Conservation (phyloP, 2,329 filamentous ascomycete genomes). For the Hymenotorrendiella dingleyae region DNA sequence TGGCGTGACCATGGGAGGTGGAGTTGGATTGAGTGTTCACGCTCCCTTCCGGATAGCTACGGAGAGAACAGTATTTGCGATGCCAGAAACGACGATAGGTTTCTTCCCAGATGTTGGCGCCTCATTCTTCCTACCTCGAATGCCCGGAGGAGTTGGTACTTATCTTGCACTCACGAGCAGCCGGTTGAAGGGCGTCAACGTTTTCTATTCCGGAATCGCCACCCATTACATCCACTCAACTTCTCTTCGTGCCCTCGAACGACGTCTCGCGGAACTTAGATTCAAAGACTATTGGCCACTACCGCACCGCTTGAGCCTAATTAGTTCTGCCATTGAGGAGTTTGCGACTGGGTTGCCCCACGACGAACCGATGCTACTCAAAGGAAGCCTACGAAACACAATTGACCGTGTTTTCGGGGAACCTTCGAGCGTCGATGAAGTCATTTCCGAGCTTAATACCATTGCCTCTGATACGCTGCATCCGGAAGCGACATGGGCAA, state of each 20-base stretch:
- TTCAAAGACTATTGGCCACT: conserved; percentile 73
- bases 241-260: conserved; percentile 72
- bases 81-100: conserved; percentile 97
- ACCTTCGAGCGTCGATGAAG: conserved; percentile 55
- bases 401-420: conserved; percentile 80
- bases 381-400: conserved; percentile 65
- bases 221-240: conserved; percentile 96
- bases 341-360: conserved; percentile 81
- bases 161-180: conserved; percentile 92
- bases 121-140: conserved; percentile 88
- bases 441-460: conserved; percentile 52
- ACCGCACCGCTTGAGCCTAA: conserved; percentile 58
- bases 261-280: conserved; percentile 78
- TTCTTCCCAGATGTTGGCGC: conserved; percentile 98
- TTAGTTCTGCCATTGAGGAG: conserved; percentile 88
- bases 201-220: conserved; percentile 84
- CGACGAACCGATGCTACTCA: conserved; percentile 60
- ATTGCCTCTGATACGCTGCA: too few species aligned
- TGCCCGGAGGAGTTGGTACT: conserved; percentile 81
- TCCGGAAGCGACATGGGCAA: conserved; percentile 63
- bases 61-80: conserved; percentile 90
- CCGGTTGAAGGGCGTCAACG: conserved; percentile 73
- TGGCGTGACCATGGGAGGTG: conserved; percentile 96
- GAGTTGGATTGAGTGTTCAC: conserved; percentile 89
- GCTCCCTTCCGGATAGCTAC: conserved; percentile 95